Conservation (phyloP, 2,329 filamentous ascomycete genomes). For the Dactylellina haptotyla region DNA sequence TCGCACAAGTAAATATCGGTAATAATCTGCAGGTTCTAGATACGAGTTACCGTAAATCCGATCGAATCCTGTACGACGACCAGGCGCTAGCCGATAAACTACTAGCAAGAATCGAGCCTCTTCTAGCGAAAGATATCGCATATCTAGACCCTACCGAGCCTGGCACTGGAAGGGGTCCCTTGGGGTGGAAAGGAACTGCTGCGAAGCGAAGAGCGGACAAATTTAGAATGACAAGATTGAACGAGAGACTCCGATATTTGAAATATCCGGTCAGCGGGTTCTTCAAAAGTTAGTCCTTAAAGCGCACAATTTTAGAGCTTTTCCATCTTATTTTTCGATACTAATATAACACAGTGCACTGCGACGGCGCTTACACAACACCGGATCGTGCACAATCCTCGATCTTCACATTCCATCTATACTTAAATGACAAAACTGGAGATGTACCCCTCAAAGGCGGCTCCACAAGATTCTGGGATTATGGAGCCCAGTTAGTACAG, state of each 20-base stretch:
- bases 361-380: constrained; percentile 54
- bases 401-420: constrained; percentile 55
- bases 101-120: constrained; percentile 68
- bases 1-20: constrained; percentile 53
- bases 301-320: no score
- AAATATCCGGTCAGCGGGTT: constrained; percentile 52
- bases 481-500: constrained; percentile 14
- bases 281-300: constrained; percentile 52
- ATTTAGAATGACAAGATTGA: constrained; percentile 51
- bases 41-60: constrained; percentile 69
- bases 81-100: constrained; percentile 71
- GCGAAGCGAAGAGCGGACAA: constrained; percentile 29
- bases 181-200: constrained; percentile 39
- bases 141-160: constrained; percentile 40
- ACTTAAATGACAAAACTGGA: constrained; percentile 46
- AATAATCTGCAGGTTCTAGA: constrained; percentile 51
- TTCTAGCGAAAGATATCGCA: constrained; percentile 60
- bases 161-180: constrained; percentile 21
- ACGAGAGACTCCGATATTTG: constrained; percentile 54
- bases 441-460: constrained; percentile 48
- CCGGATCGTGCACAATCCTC: constrained; percentile 49
- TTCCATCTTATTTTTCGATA: neutral
- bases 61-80: constrained; percentile 80
- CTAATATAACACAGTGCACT: constrained; percentile 49
- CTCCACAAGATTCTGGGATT: constrained; percentile 53